Conservation (phyloP, 2,329 filamentous ascomycete species). For the Beauveria bassiana region DNA sequence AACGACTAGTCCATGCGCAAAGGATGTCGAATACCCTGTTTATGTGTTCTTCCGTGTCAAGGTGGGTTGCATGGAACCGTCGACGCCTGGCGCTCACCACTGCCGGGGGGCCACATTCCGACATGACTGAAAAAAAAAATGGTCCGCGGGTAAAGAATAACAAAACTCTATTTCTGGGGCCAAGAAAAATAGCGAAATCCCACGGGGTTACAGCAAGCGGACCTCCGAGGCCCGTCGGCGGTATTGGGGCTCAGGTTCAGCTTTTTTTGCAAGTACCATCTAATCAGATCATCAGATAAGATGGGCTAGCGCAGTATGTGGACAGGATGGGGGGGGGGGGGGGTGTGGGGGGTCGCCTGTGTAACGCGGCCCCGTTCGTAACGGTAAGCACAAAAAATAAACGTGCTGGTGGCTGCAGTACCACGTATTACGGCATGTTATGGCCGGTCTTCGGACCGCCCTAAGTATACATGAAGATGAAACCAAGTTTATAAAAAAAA, state of each 20-base stretch:
- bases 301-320: constrained; percentile 17
- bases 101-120: not conserved
- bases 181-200: not conserved
- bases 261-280: constrained; percentile 18
- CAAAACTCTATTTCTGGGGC: not conserved
- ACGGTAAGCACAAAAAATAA: not conserved
- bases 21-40: not conserved
- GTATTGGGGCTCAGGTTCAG: not conserved
- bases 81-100: not conserved
- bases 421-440: not conserved
- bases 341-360: not conserved
- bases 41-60: not conserved
- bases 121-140: not conserved
- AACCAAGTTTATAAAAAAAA: too few relatives aligned
- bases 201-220: not conserved
- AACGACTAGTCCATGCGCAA: not conserved
- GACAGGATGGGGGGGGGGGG: not conserved
- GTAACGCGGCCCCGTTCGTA: not conserved
- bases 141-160: not conserved
- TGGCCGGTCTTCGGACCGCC: not conserved
- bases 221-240: constrained; percentile 11
- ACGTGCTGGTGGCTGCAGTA: not conserved
- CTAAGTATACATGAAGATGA: not conserved
- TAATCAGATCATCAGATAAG: constrained; percentile 41
- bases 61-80: not conserved